A percentile compares a stretch with the other conserved stretches of the same genome.
These are phyloP conservation scores for Sporothrix luriei DNA, from an alignment of 2,329 filamentous ascomycete species.

Conservation along the genomic window DNA sequence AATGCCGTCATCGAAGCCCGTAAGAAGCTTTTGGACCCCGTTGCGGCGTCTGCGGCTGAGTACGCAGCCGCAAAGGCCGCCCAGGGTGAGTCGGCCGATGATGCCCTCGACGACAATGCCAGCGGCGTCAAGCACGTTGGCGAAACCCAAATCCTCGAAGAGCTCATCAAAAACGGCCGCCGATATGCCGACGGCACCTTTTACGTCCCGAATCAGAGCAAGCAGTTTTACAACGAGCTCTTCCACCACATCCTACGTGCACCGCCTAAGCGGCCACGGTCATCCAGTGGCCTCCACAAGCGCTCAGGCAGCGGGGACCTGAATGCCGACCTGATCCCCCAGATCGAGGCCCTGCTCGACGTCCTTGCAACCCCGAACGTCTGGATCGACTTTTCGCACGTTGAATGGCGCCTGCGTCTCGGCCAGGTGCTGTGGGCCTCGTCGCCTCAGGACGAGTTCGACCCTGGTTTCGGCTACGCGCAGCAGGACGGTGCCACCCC, in stretches of 20 bases:
- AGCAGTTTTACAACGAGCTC: slow-evolving; percentile 64
- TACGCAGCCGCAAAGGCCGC: slow-evolving; percentile 12
- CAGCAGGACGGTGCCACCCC: slow-evolving; percentile 49
- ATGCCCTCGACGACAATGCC: slow-evolving; percentile 24
- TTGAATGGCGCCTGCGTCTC: slow-evolving; percentile 73
- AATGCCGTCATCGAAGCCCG: slow-evolving; percentile 60
- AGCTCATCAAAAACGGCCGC: slow-evolving; percentile 59
- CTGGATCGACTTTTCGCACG: slow-evolving; percentile 73
- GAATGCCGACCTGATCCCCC: slow-evolving; percentile 59
- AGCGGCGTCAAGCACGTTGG: slow-evolving; percentile 59
- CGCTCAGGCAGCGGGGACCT: slow-evolving; percentile 43
- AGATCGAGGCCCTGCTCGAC: slow-evolving; percentile 69
- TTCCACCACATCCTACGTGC: slow-evolving; percentile 63
- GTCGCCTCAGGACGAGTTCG: slow-evolving; percentile 33
- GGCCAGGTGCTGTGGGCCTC: slow-evolving; percentile 70
- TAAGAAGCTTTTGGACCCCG: slow-evolving; percentile 57
- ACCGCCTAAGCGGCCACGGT: slow-evolving; percentile 49
- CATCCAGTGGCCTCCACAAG: slow-evolving; percentile 56
- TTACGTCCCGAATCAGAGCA: slow-evolving; percentile 53
- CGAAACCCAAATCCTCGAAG: slow-evolving; percentile 60
- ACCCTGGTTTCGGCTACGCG: slow-evolving; percentile 17
- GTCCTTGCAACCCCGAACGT: slow-evolving; percentile 66
- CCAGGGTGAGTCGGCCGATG: not conserved
- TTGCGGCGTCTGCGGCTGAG: slow-evolving; percentile 39
- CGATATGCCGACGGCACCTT: slow-evolving; percentile 58